Base-by-base conservation (phyloP, 768 basidiomycete genomes). In the Agrocybe praecox region DNA sequence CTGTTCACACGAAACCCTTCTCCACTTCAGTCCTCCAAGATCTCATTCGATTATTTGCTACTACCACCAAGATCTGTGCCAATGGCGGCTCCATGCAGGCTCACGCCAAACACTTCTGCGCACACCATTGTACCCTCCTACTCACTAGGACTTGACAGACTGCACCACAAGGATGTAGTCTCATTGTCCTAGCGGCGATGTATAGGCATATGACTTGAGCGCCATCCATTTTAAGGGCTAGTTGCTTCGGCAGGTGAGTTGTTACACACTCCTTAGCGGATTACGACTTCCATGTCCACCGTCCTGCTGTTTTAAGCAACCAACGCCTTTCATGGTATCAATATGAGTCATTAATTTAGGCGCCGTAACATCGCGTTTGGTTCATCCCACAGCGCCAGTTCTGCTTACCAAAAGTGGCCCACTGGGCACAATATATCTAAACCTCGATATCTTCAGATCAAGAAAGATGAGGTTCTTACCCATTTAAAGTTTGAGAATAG, bases 141-240 rank as follows among this genome's bases (percentile, higher is more conserved):
- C n/a, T n/a, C n/a, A n/a, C n/a, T n/a, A n/a, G n/a, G n/a, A n/a
- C n/a, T n/a, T n/a, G n/a, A n/a, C n/a, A n/a, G n/a, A n/a, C n/a
- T n/a, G n/a, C n/a, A n/a, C n/a, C n/a, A n/a, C n/a, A n/a, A n/a
- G n/a, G n/a, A n/a, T n/a, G n/a, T n/a, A n/a, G n/a, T n/a, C n/a
- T n/a, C n/a, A n/a, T n/a, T n/a, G n/a, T n/a, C n/a, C 82, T 80
- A 80, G 86, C 81, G 85, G 87, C 77, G 85, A 86, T 84, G 87
- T 89, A 84, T 89, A 85, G 88, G 88, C 87, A 84, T 82, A 81
- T 86, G 83, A 80, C 86, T 88, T 87, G 81, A 89, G 87, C 86
- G 86, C 88, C 87, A 89, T 89, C 88, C 86, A 88, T 89, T 89
- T 89, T 89, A 84, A 88, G 86, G 87, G 87, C 87, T 87, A 88